These are phyloP conservation scores for Alternaria panax DNA, from an alignment of 2,329 filamentous ascomycete genomes.

Conservation along the genomic window DNA sequence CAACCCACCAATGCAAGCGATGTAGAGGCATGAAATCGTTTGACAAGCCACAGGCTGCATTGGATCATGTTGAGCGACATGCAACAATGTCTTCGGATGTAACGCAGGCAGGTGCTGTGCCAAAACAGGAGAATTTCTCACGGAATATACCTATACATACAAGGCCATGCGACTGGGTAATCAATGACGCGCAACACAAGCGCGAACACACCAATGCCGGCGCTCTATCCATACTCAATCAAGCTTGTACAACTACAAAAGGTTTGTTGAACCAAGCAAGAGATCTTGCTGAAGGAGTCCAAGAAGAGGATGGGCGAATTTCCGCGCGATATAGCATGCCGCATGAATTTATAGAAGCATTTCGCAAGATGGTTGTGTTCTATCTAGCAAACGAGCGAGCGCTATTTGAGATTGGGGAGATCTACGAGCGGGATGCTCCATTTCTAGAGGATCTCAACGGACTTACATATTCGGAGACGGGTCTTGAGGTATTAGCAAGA, in stretches of 20 bases:
- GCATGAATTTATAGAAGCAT: slow-evolving; percentile 27
- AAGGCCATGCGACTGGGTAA: slow-evolving; percentile 39
- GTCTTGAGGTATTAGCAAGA: slow-evolving; percentile 24
- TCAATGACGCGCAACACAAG: slow-evolving; percentile 25
- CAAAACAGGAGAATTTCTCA: too few species aligned
- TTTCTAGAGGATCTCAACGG: too few species aligned
- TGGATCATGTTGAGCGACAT: slow-evolving; percentile 34
- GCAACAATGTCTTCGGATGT: too few species aligned
- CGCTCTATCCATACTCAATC: slow-evolving; percentile 22
- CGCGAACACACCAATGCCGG: slow-evolving; percentile 32
- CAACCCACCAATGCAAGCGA: slow-evolving; percentile 26
- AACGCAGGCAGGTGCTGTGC: too few species aligned
- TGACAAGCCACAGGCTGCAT: slow-evolving; percentile 22
- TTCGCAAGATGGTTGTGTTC: slow-evolving; percentile 33
- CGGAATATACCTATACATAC: too few species aligned
- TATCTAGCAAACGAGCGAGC: slow-evolving; percentile 39
- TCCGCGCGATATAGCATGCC: slow-evolving; percentile 39
- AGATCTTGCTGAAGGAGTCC: slow-evolving; percentile 38
- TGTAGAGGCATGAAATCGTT: slow-evolving; percentile 24
- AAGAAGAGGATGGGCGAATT: slow-evolving; percentile 32
- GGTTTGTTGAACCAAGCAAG: slow-evolving; percentile 20
- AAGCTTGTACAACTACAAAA: slow-evolving; percentile 18
- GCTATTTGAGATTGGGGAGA: slow-evolving; percentile 24
- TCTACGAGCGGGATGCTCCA: background rate
- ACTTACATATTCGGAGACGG: slow-evolving; percentile 15